These are phyloP conservation scores for Gynostemma pentaphyllum DNA, from an alignment of 306 rosid species.

Conservation along the genomic window DNA sequence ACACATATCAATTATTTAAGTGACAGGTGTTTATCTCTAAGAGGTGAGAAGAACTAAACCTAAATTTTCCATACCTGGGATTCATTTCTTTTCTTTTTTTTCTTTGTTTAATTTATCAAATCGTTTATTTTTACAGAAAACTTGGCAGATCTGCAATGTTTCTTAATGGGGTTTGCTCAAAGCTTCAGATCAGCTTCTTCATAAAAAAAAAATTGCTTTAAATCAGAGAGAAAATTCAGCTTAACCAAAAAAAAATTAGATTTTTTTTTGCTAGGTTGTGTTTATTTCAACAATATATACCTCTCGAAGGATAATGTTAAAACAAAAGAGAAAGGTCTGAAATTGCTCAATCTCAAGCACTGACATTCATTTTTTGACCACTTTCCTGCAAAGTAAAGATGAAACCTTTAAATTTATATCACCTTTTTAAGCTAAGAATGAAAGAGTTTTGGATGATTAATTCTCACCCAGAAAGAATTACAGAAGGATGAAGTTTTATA, in stretches of 20 bases:
- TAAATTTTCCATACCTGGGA: conserved; percentile 2
- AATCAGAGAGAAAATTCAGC: neutral
- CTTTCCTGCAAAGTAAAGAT: neutral
- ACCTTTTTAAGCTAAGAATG: neutral
- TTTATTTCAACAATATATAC: neutral
- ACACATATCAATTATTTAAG: neutral
- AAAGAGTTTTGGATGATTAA: neutral
- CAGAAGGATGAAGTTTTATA: neutral
- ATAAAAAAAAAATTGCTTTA: too few relatives aligned
- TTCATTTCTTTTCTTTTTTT: neutral
- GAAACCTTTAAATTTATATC: neutral
- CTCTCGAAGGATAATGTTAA: neutral
- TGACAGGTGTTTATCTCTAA: conserved; percentile 12
- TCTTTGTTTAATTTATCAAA: neutral
- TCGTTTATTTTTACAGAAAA: neutral
- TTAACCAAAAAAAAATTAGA: neutral
- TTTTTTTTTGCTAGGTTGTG: neutral
- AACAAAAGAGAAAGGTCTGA: neutral
- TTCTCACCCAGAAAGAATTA: neutral
- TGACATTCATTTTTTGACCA: neutral
- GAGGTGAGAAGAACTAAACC: conserved; percentile 3
- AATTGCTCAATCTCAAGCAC: neutral
- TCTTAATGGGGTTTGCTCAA: neutral
- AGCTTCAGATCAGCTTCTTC: neutral
- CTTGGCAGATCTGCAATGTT: conserved; percentile 8